Evolutionary conservation across 306 rosid genomes (phyloP).

Genomic region (Lagenaria siceraria): DNA sequence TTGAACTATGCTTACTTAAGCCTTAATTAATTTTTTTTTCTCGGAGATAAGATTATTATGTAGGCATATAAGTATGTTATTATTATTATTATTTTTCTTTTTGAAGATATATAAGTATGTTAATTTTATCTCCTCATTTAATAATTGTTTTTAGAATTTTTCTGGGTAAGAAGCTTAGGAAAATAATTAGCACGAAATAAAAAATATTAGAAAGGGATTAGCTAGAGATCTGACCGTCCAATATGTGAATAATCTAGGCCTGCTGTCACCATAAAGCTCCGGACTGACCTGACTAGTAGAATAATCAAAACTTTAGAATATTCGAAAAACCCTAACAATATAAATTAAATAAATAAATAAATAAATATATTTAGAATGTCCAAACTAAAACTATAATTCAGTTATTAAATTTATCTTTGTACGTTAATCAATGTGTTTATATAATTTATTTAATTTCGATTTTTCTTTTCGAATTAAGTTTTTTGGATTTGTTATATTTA

Average conservation of each 20-base stretch:
- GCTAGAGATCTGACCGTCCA: slow-evolving; percentile 91
- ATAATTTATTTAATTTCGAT: too few species aligned
- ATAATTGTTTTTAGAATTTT: background rate
- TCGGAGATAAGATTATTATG: too few species aligned
- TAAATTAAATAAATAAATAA: too few species aligned
- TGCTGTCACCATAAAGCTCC: slow-evolving; percentile 98
- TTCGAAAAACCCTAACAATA: background rate
- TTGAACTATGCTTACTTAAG: too few species aligned
- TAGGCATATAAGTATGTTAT: background rate
- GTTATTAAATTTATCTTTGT: too few species aligned
- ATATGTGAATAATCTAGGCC: slow-evolving; percentile 87
- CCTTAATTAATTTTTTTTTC: too few species aligned
- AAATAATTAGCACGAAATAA: background rate
- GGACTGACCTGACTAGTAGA: slow-evolving; percentile 99
- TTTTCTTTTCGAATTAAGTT: too few species aligned
- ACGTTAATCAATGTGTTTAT: too few species aligned
- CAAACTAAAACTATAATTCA: too few species aligned
- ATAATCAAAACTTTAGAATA: slow-evolving; percentile 55
- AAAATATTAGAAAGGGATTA: background rate
- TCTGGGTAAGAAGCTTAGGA: background rate
- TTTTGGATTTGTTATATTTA: too few species aligned
- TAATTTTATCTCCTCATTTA: background rate
- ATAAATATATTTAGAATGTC: background rate
- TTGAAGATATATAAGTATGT: too few species aligned
- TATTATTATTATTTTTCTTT: too few species aligned